Evolutionary conservation across 805 yeast genomes (phyloP), one percentile per base, ranked within the genome.

Genomic region (Cyberlindnera maritima): DNA sequence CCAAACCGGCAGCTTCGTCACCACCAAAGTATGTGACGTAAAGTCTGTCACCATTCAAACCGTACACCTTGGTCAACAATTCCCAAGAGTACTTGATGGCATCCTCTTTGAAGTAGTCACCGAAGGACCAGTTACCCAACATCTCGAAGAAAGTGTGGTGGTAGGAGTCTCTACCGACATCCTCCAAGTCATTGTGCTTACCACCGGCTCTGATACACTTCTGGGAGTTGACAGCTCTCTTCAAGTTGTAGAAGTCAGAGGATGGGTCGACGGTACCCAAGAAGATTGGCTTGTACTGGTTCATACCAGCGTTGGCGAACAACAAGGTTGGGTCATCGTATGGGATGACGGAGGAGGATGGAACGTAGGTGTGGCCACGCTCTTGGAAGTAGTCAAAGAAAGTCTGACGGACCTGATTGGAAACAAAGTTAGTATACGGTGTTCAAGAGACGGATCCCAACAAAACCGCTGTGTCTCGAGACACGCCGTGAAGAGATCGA

Each of bases 101-200:
- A 64, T 90, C 99, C 60, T 85, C 80, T 69, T 94, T 94, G 81
- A 94, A 94, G 67, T 94, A 94, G 70, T 94, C 99, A 61, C 99
- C 99, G 69, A 94, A 94, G 7, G 99, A 94, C 99, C 99, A 94
- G 76, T 94, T 94, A 62, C 99, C 99, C 70, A 94, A 79, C 99
- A 94, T 94, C 73, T 94, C 99, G 60, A 94, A 94, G 65, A 95
- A 95, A 15, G 99, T 94, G 69, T 94, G 99, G 68, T 94, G 99
- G 65, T 94, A 94, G 44, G 96, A 88, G 70, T 94, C 99, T 63
- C 86, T 83, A 54, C 99, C 99, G 41, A 94, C 99, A 69, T 94
- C 99, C 66, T 94, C 99, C 64, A 94, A 80, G 72, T 94, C 99
- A 59, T 86, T 86, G 70, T 94, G 99, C 70, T 94, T 94, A 68